Evolutionary conservation across 129 eudicot species (phyloP), one percentile per base, ranked within the genome.

Genomic region (Centaurea solstitialis): DNA sequence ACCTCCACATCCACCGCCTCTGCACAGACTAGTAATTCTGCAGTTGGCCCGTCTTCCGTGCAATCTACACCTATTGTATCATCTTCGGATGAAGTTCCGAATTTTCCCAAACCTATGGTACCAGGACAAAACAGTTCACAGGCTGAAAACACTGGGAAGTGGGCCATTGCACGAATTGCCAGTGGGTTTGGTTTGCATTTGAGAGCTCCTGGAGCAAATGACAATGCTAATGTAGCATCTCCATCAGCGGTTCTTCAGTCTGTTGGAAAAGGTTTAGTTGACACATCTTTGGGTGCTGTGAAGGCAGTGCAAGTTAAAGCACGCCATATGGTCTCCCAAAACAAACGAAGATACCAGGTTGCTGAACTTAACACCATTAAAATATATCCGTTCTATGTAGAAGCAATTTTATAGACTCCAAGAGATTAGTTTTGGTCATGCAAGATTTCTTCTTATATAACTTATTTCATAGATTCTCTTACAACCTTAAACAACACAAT

Each of bases 321-420:
- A 53, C 97, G 99, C 22, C 99, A 89, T 64, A 83, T 91, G 85
- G 99, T 95, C 85, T 95, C 99, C 38, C 98, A 95, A 82, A 95
- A 95, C 81, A 95, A 95, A 84, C 81, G 99, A 80, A 91, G 99
- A 86, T 95, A 95, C 89, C 99, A 95, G 98, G 98, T 93, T 84
- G 81, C 28, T 73, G 5, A 69, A 73, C 11, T 53, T 37, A 74
- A 45, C 28, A 21, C 37, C 18, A 9, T 66, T 28, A 37, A 41
- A 37, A 41, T 73, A 45, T 79, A 13, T 50, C 4, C 21, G 28
- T 40, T 73, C 23, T 38, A 53, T 68, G 30, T 84, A 38, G 72
- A 35, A 17, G 9, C 28, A 33, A 15, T 26, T 33, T 35, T 45
- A 39, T 64, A 39, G 68, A 64, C 68, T 20, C 12, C 65, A 57